Evolutionary conservation across 2,329 filamentous ascomycete species (phyloP), one percentile per base, ranked within the genome.

Genomic region (Curvularia lunata): DNA sequence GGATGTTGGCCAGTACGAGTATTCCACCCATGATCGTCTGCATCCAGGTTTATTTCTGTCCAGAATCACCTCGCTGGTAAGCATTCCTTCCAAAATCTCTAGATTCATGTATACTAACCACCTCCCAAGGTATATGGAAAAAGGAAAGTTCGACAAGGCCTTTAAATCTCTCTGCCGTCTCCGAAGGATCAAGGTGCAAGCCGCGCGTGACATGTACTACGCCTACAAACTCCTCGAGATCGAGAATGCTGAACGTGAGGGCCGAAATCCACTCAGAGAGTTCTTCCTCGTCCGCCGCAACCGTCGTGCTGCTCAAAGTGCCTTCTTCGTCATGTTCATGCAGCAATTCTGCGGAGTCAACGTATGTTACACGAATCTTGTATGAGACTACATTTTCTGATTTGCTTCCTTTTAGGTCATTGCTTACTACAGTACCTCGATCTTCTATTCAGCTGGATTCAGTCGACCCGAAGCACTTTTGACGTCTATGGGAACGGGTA

Each of bases 141-240:
- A 75, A 43, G 66, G 67, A n/a, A 74, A 69, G 48, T 75, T 69
- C 56, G 70, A 70, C 50, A 69, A 69, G 23, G 72, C 72, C 6
- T 75, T 74, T 52, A 4, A 61, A 1, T 66, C 72, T 6, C 67
- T 75, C 84, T 69, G 82, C 81, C 6, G 85, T 82, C 46, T 89
- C 73, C 81, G 84, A 4, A 78, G 78, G 23, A 79, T 80, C 21
- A 78, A 82, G 13, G 76, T 86, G 18, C 82, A 85, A 58, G 84
- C 83, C 1, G 83, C 83, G 0, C 75, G 84, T 37, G 84, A 86
- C 59, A 79, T 83, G 62, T 86, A 84, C 76, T 85, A 86, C 65
- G 74, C 72, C 1, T 70, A 72, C 42, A 70, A 73, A 43, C 63
- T 76, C 51, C 75, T 69, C 59, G 73, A 71, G 64, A 75, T 70